Percentiles rank a stretch among this genome's conserved stretches.
Evolutionary conservation across 768 basidiomycete species (phyloP).

Genomic region (Serendipita sp.): DNA sequence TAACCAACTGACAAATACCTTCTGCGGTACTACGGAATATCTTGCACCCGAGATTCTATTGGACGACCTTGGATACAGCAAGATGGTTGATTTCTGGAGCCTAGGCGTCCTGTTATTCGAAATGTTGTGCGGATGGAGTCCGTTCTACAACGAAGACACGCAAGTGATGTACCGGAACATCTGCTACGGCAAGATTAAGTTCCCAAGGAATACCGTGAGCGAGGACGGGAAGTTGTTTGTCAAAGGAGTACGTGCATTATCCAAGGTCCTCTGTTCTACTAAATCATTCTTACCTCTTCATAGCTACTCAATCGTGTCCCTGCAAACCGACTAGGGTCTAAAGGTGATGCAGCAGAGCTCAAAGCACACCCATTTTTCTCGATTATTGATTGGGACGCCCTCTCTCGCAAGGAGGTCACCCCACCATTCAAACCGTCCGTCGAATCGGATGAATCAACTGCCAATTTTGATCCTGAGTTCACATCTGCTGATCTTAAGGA

Average conservation of each 20-base stretch:
- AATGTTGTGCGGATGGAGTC: conserved; percentile 99
- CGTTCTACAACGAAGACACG: conserved; percentile 97
- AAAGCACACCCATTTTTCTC: conserved; percentile 94
- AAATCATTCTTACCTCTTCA: conserved; percentile 10
- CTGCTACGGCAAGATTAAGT: conserved; percentile 96
- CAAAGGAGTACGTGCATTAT: conserved; percentile 60
- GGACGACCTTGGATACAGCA: conserved; percentile 95
- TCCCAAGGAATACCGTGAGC: conserved; percentile 90
- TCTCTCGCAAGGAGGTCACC: conserved; percentile 75
- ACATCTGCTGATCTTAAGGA: conserved; percentile 80
- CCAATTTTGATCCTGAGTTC: conserved; percentile 97
- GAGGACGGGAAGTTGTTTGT: conserved; percentile 99
- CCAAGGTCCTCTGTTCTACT: conserved; percentile 11
- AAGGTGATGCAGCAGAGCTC: conserved; percentile 79
- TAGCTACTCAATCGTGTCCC: conserved; percentile 96
- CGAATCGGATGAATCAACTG: conserved; percentile 95
- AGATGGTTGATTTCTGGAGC: conserved; percentile 98
- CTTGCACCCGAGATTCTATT: conserved; percentile 97
- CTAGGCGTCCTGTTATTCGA: conserved; percentile 92
- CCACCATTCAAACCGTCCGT: conserved; percentile 97
- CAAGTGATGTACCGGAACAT: conserved; percentile 99
- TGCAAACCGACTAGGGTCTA: conserved; percentile 88
- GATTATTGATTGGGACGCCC: conserved; percentile 78
- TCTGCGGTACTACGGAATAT: conserved; percentile 97
- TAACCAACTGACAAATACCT: conserved; percentile 95